Conservation (phyloP, 768 basidiomycete genomes). For the Trametes maxima region DNA sequence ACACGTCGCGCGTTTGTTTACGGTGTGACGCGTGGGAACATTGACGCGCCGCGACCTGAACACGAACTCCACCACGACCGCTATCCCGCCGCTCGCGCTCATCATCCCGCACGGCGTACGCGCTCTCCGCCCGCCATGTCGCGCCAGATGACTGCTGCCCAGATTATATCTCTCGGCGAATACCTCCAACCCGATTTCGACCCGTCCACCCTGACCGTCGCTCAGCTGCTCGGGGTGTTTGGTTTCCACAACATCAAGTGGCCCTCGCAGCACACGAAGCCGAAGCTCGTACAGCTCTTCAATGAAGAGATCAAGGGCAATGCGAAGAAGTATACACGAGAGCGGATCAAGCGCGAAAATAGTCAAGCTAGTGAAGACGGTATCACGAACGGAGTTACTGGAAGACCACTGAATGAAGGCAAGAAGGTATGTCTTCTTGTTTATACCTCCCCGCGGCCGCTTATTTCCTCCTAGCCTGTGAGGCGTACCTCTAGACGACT, state of each 20-base stretch:
- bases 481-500: constrained; percentile 66
- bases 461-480: constrained; percentile 31
- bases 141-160: constrained; percentile 66
- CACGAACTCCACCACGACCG: constrained; percentile 22
- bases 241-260: constrained; percentile 76
- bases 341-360: constrained; percentile 64
- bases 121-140: constrained; percentile 53
- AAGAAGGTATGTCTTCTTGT: constrained; percentile 41
- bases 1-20: constrained; percentile 21
- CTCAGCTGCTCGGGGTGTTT: constrained; percentile 80
- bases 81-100: constrained; percentile 7
- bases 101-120: constrained; percentile 23
- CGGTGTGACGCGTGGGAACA: constrained; percentile 25
- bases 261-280: constrained; percentile 75
- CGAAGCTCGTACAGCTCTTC: constrained; percentile 77
- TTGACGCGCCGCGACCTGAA: constrained; percentile 28
- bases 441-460: constrained; percentile 9
- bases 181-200: constrained; percentile 83
- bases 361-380: constrained; percentile 81
- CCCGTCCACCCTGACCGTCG: constrained; percentile 69
- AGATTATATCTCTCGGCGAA: constrained; percentile 73
- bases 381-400: constrained; percentile 81
- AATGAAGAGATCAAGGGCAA: constrained; percentile 73
- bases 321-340: constrained; percentile 57
- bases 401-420: constrained; percentile 57